Base-by-base conservation (phyloP, 192 early-diverging fungal genomes). In the Dispira parvispora region DNA sequence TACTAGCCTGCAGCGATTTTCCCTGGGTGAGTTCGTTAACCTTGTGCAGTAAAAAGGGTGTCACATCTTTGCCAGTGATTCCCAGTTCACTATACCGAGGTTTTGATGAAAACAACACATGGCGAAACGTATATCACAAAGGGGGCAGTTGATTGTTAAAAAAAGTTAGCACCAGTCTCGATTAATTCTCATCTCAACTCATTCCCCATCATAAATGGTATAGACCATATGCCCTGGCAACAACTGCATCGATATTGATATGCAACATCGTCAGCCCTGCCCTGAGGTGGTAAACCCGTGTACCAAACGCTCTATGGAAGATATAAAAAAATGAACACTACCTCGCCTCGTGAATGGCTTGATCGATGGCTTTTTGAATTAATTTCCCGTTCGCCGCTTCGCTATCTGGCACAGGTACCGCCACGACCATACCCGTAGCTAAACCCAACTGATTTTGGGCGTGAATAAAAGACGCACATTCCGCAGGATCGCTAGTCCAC, bases 31-130 rank as follows among this genome's bases (percentile, higher is more conserved):
- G 54, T 63, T 90, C 83, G 26, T 78, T 78, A 0, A 99, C 83
- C 42, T 86, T 81, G 57, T 84, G 81, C n/a, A 99, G 79, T 66
- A 99, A 68, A 69, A 90, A 99, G 5, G 96, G 96, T 4, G 96
- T 99, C 50, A 82, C 78, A 45, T 93, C 89, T 68, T 94, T 94
- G 58, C 96, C 96, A 32, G 27, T 52, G 52, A 99, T 73, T 0
- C 85, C 80, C 10, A 67, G 69, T 38, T 38, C 32, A 6, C 32
- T 38, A 38, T 38, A 38, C 6, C 32, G 32, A 38, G 32, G 32
- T 38, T 38, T 38, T 6, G 32, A 6, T 38, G 32, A 38, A 38
- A 38, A 38, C 32, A 38, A 6, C 32, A 38, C 32, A 38, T 38
- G 32, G 32, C 6, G 32, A 38, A 38, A 38, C 6, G 32, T 38